Evolutionary conservation across 2,329 filamentous ascomycete species (phyloP), one percentile per base, ranked within the genome.

Genomic region (Apiospora phragmitis): DNA sequence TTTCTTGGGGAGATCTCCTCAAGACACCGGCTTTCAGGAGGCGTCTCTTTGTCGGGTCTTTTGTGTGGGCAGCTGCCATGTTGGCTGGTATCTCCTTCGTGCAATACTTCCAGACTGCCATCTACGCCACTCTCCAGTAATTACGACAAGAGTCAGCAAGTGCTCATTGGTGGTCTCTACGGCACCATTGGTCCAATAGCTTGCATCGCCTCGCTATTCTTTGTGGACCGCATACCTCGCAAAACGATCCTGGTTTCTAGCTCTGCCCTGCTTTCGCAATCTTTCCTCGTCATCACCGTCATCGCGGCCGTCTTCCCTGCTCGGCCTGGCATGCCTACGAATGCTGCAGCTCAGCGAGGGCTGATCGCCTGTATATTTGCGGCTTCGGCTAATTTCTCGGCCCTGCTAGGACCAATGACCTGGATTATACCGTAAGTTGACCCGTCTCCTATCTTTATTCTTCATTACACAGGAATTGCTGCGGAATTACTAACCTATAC

Each of bases 61-160:
- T 83, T 18, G 81, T 83, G 0, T 83, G 81, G 81, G 81, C 80
- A 1, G 81, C 81, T 0, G 81, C 81, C 2, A 83, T 83, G 81
- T 42, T 83, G 1, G 81, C 80, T 0, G 81, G 81, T 0, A 83
- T 83, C 43, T 82, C 80, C 0, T 83, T 83, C n/a, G 82, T 83
- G 1, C 81, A 83, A 72, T 83, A 83, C 42, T 83, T 80, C 68
- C 81, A 83, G 72, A 83, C 81, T 0, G 80, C 81, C 5, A 83
- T 83, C 68, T 83, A 83, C 65, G 80, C 81, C 0, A 83, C 81
- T 0, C 79, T 83, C 0, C 80, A 81, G 62, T 83, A n/a, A n/a
- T n/a, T n/a, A 80, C 71, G 74, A 73, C 18, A 74, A 83, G 69
- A 78, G 80, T 45, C 76, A 77, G 14, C 81, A 83, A 29, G 77